These are phyloP conservation scores for Amesomyces nigricolor DNA, from an alignment of 2,329 filamentous ascomycete genomes.

Conservation along the genomic window DNA sequence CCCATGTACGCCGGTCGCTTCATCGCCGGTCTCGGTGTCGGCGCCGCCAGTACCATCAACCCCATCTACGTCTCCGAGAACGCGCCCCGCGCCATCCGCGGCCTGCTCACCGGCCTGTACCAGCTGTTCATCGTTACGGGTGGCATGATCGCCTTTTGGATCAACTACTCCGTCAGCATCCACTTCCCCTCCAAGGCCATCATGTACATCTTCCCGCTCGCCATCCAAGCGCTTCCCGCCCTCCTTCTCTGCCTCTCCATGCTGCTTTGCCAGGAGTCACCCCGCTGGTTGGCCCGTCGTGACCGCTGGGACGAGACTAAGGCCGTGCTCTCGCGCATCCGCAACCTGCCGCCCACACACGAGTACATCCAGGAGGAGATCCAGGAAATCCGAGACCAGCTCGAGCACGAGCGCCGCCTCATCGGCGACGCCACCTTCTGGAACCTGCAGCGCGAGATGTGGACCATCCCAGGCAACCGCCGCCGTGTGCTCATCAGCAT, in stretches of 20 bases:
- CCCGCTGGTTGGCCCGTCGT: conserved; percentile 58
- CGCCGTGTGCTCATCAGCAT: conserved; percentile 42
- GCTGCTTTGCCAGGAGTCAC: conserved; percentile 58
- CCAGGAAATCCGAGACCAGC: conserved; percentile 54
- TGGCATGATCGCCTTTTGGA: conserved; percentile 42
- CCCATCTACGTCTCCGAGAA: conserved; percentile 43
- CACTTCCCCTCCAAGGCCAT: conserved; percentile 32
- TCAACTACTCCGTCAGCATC: conserved; percentile 41
- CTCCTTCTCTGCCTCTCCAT: conserved; percentile 54
- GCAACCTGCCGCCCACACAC: conserved; percentile 47
- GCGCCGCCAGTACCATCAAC: conserved; percentile 39
- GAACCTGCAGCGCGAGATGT: conserved; percentile 61
- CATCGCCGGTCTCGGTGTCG: conserved; percentile 43
- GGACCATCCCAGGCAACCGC: conserved; percentile 45
- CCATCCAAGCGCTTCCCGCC: conserved; percentile 58
- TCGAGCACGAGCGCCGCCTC: conserved; percentile 57
- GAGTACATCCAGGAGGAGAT: conserved; percentile 55
- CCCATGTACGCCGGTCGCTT: conserved; percentile 59
- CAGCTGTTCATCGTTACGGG: conserved; percentile 43
- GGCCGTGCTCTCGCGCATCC: conserved; percentile 47
- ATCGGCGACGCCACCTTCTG: conserved; percentile 47
- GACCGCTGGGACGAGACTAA: conserved; percentile 60
- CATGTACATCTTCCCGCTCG: conserved; percentile 55
- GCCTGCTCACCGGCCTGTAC: conserved; percentile 40
- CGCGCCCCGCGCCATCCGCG: conserved; percentile 40